Percentiles rank a stretch among this genome's conserved stretches.
phyloP scores from a whole-genome alignment of 2,329 filamentous ascomycete genomes.

The Aspergillus sclerotialis region DNA sequence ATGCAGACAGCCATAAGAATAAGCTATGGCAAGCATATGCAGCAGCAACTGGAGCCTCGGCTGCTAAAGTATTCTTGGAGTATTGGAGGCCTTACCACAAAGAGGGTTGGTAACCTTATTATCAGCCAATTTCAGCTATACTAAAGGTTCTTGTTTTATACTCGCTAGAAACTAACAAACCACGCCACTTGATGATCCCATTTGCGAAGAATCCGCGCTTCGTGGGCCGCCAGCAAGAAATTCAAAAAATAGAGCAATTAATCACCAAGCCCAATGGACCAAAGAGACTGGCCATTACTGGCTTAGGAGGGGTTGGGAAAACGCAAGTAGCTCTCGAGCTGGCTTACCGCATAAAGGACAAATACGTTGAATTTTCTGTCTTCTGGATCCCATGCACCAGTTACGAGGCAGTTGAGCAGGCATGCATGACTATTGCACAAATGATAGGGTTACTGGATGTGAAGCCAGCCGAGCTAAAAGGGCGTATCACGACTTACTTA shows the following conservation, averaged over 20 bases:
- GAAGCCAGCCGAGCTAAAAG: conserved; percentile 4
- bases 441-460: conserved; percentile 7
- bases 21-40: conserved; percentile 13
- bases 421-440: conserved; percentile 10
- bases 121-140: neutral
- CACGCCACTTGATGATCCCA: conserved; percentile 4
- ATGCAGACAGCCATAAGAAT: conserved; percentile 13
- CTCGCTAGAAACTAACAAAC: no score
- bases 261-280: conserved; percentile 2
- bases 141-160: neutral
- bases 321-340: conserved; percentile 21
- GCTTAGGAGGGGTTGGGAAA: conserved; percentile 21
- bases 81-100: neutral
- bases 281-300: conserved; percentile 13
- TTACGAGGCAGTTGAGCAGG: conserved; percentile 14
- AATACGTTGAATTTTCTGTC: conserved; percentile 13
- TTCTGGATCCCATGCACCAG: conserved; percentile 20
- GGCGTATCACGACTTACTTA: conserved; percentile 6
- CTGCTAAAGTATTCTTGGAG: conserved; percentile 8
- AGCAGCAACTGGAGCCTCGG: conserved; percentile 9
- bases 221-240: conserved; percentile 7
- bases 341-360: conserved; percentile 14
- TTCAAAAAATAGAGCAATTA: conserved; percentile 2
- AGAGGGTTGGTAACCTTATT: neutral
- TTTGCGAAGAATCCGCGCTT: conserved; percentile 5